Evolutionary conservation across 805 yeast genomes (phyloP), one percentile per base, ranked within the genome.

Genomic region (Zygosaccharomyces kombuchaensis): DNA sequence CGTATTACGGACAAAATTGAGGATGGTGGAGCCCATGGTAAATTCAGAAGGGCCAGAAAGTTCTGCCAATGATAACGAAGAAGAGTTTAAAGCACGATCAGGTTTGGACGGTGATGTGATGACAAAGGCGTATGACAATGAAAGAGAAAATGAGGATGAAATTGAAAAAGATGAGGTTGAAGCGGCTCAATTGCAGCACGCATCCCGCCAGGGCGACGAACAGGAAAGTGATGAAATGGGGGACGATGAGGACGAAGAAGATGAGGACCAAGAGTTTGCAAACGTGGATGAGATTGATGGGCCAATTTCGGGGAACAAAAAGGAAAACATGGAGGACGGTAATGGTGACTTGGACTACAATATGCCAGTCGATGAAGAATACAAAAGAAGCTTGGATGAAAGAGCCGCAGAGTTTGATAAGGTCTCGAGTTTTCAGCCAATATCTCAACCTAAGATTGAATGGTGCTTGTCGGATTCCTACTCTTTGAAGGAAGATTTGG

Each of bases 381-480:
- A 57, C 45, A 66, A 65, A 47, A 51, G 53, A 40, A 57, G 65
- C 26, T 47, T 71, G 12, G 61, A 67, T 31, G 66, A 65, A 45
- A 51, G 72, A 13, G 73, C 72, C 0, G 60, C 60, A 10, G 70
- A 70, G 39, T 43, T 44, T 16, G 44, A 36, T 6, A 48, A 49
- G 3, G 54, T 47, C 6, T 35, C 55, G 6, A 44, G 16, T 23
- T 57, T 64, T 32, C 66, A 62, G 10, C 57, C 63, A 1, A 46
- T 63, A 1, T 58, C 70, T 12, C 66, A 62, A 44, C 78, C 81
- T 0, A 69, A 67, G 22, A 58, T 80, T 5, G 63, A 70, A 5
- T 81, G 75, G 63, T 57, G 63, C 3, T 70, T 68, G 46, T 38
- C 58, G 4, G 78, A 75, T 40, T 54, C 58, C 1, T 64, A 68